Evolutionary conservation across 2,329 filamentous ascomycete species (phyloP).

Genomic region (Ophiostoma triangulosporum): DNA sequence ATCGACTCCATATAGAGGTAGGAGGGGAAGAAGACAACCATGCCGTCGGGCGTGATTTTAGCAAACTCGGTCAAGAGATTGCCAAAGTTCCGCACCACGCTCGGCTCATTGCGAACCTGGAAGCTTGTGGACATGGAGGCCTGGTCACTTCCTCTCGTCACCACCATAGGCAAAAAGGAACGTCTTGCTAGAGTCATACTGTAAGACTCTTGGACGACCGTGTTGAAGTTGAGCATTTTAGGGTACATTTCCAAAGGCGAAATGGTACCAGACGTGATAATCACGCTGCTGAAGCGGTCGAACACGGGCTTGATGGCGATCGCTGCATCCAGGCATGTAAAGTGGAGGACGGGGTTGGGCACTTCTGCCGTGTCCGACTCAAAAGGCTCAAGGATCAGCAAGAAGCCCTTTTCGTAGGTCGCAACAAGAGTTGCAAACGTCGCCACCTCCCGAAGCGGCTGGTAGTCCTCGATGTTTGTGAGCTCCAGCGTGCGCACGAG

Average conservation of each 20-base stretch:
- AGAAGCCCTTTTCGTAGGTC: conserved; percentile 92
- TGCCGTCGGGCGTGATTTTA: conserved; percentile 87
- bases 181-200: conserved; percentile 86
- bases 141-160: conserved; percentile 89
- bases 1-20: conserved; percentile 99
- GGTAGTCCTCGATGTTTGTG: conserved; percentile 95
- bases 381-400: conserved; percentile 92
- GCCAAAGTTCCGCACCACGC: conserved; percentile 94
- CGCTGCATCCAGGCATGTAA: conserved; percentile 90
- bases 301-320: conserved; percentile 98
- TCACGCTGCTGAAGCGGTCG: conserved; percentile 92
- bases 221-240: conserved; percentile 89
- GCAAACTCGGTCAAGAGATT: conserved; percentile 88
- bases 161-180: conserved; percentile 97
- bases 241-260: conserved; percentile 98
- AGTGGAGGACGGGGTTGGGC: conserved; percentile 91
- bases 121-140: conserved; percentile 87
- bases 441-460: conserved; percentile 90
- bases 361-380: conserved; percentile 93
- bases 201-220: conserved; percentile 94
- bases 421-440: conserved; percentile 93
- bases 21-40: conserved; percentile 98
- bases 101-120: conserved; percentile 87
- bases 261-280: conserved; percentile 95
- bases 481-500: conserved; percentile 89